Evolutionary conservation across 2,329 filamentous ascomycete genomes (phyloP).

Genomic region (Trichoderma sp.): DNA sequence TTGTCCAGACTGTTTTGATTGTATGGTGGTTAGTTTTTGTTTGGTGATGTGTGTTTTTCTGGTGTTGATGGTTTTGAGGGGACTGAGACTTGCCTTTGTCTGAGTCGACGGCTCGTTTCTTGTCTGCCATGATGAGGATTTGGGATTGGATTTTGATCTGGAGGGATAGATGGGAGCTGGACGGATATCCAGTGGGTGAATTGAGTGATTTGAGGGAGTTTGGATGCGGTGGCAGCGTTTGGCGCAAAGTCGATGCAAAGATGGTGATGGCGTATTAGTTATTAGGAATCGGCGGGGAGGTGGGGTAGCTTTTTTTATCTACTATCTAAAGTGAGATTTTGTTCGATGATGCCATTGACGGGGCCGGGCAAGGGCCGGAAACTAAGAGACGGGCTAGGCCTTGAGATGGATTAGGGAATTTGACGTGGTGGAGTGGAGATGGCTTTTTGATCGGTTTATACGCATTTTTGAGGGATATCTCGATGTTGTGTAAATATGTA

Average conservation of each 20-base stretch:
- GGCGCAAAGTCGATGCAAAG: background rate
- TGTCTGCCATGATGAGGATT: conserved; percentile 26
- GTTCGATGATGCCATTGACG: background rate
- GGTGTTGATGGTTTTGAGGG: background rate
- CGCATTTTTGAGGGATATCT: background rate
- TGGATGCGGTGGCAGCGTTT: background rate
- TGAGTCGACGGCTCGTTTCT: conserved; percentile 38
- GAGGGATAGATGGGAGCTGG: background rate
- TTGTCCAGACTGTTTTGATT: conserved; percentile 79
- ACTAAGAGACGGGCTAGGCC: background rate
- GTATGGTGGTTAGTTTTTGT: background rate
- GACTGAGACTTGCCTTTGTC: conserved; percentile 35
- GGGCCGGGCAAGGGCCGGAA: background rate
- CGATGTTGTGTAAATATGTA: background rate
- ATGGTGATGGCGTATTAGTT: background rate
- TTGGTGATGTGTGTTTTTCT: background rate
- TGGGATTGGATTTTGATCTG: background rate
- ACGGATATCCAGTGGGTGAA: background rate
- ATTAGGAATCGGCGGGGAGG: background rate
- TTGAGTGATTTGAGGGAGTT: background rate
- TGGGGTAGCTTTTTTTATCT: conserved; percentile 4
- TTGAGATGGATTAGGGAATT: background rate
- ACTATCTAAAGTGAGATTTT: background rate
- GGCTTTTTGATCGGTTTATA: background rate
- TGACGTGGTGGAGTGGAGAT: background rate